phyloP scores from a whole-genome alignment of 2,329 filamentous ascomycete species.

The Dactylellina sp. region DNA sequence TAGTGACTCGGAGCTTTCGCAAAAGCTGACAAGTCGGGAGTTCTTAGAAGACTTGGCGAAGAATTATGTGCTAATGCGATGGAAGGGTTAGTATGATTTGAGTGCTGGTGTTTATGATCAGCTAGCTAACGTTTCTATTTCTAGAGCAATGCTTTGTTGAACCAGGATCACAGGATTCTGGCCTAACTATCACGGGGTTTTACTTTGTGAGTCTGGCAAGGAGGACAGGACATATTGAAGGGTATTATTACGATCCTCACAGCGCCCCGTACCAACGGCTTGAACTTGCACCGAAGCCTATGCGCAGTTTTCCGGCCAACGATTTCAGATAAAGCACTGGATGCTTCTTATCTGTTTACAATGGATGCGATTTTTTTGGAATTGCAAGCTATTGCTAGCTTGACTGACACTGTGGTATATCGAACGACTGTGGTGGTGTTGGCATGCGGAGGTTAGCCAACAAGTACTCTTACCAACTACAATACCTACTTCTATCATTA shows the following conservation, averaged over 20 bases:
- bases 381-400: neutral
- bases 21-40: conserved; percentile 64
- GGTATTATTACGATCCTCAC: conserved; percentile 70
- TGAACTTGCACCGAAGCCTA: conserved; percentile 63
- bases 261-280: conserved; percentile 69
- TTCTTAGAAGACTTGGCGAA: conserved; percentile 63
- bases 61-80: conserved; percentile 70
- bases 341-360: neutral
- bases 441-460: too few relatives aligned
- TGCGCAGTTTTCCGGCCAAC: conserved; percentile 60
- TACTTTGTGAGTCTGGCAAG: conserved; percentile 69
- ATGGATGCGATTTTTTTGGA: neutral
- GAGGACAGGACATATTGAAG: conserved; percentile 66
- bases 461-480: too few relatives aligned
- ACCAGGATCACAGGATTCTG: conserved; percentile 63
- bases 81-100: conserved; percentile 67
- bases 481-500: too few relatives aligned
- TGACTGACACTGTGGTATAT: too few relatives aligned
- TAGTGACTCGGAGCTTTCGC: conserved; percentile 64
- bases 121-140: conserved; percentile 60
- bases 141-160: conserved; percentile 61
- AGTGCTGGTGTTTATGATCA: conserved; percentile 48
- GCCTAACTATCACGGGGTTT: conserved; percentile 69
- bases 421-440: too few relatives aligned
- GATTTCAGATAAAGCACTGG: conserved; percentile 58